phyloP scores from a whole-genome alignment of 1,139 yeast genomes.

The Blastobotrys proliferans region DNA sequence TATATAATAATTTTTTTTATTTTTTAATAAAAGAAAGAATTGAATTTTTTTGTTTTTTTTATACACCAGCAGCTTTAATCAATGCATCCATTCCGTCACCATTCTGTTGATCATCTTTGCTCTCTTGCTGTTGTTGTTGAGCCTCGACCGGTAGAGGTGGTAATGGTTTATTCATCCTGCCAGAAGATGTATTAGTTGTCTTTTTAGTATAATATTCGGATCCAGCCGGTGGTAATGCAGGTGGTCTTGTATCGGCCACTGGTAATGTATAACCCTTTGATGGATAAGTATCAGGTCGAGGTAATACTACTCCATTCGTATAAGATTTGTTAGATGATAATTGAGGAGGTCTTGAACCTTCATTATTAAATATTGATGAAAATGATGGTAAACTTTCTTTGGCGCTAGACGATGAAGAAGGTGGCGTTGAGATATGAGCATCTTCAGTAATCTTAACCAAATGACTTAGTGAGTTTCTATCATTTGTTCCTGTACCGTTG shows the following conservation, averaged over 20 bases:
- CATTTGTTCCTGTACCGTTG: slow-evolving; percentile 15
- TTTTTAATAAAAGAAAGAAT: background rate
- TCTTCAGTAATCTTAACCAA: slow-evolving; percentile 30
- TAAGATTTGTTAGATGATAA: slow-evolving; percentile 28
- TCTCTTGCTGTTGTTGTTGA: slow-evolving; percentile 7
- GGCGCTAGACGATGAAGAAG: slow-evolving; percentile 13
- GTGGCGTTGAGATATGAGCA: slow-evolving; percentile 28
- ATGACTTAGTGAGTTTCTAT: slow-evolving; percentile 27
- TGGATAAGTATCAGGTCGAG: slow-evolving; percentile 31
- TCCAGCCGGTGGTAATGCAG: slow-evolving; percentile 28
- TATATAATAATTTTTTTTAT: too few relatives aligned
- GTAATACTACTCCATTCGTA: slow-evolving; percentile 28
- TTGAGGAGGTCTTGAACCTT: slow-evolving; percentile 22
- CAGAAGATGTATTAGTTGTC: slow-evolving; percentile 9
- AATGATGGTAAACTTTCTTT: slow-evolving; percentile 20
- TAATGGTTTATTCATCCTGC: slow-evolving; percentile 29
- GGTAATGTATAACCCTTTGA: slow-evolving; percentile 27
- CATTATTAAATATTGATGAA: slow-evolving; percentile 18
- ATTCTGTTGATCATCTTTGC: slow-evolving; percentile 8
- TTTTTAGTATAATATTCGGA: background rate
- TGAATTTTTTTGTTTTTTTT: slow-evolving; percentile 4
- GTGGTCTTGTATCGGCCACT: slow-evolving; percentile 29
- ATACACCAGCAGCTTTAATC: slow-evolving; percentile 34
- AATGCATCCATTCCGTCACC: slow-evolving; percentile 31
- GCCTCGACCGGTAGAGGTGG: slow-evolving; percentile 34